These are phyloP conservation scores for Neopestalotiopsis rosae DNA, from an alignment of 2,329 filamentous ascomycete species.

Conservation along the genomic window DNA sequence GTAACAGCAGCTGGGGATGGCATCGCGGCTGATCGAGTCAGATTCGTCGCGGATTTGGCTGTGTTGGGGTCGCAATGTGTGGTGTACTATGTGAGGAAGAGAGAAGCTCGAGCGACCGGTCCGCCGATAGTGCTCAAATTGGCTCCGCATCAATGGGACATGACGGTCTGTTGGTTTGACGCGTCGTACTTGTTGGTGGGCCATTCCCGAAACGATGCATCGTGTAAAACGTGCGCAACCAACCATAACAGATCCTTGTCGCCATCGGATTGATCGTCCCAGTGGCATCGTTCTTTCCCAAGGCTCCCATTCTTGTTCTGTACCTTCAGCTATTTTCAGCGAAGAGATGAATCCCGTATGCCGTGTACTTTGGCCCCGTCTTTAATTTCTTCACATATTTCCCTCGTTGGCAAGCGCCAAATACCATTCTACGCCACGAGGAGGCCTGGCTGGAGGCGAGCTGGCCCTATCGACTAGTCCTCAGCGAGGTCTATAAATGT, in stretches of 20 bases:
- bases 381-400: constrained; percentile 9
- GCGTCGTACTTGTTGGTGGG: background rate
- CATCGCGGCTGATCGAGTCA: background rate
- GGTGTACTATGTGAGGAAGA: background rate
- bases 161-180: background rate
- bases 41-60: background rate
- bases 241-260: constrained; percentile 1
- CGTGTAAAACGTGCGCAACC: background rate
- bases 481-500: background rate
- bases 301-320: background rate
- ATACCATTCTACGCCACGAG: background rate
- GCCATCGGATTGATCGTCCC: background rate
- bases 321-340: constrained; percentile 4
- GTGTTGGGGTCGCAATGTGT: background rate
- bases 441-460: background rate
- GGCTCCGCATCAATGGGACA: constrained; percentile 5
- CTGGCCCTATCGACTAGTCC: constrained; percentile 3
- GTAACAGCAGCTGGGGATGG: constrained; percentile 22
- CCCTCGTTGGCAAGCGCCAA: constrained; percentile 4
- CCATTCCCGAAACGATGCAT: background rate
- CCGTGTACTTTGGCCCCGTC: background rate
- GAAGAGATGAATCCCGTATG: background rate
- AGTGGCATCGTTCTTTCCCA: constrained; percentile 4
- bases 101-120: background rate
- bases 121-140: background rate